A percentile compares a stretch with the other conserved stretches of the same genome.
Evolutionary conservation across 371 early-diverging fungal genomes (phyloP).

Genomic region (Haplosporangium sp.): DNA sequence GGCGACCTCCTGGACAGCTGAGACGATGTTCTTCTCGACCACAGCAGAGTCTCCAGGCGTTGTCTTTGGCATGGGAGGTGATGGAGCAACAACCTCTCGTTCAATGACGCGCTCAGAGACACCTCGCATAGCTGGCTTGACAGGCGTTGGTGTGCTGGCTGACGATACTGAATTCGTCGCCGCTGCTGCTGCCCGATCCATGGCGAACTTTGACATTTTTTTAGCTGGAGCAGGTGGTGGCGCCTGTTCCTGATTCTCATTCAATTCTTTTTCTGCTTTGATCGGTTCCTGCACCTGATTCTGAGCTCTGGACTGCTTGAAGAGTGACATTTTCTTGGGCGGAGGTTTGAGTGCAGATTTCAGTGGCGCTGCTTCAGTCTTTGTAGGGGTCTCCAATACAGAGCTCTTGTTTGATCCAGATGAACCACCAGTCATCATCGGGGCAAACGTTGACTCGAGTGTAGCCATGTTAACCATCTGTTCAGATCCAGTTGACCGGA

Average conservation of each 20-base stretch:
- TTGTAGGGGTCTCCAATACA: background rate
- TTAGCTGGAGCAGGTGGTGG: conserved; percentile 11
- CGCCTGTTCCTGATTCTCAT: background rate
- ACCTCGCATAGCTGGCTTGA: conserved; percentile 16
- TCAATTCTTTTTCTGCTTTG: background rate
- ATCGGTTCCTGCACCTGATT: background rate
- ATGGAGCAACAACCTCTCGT: conserved; percentile 7
- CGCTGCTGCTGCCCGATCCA: conserved; percentile 27
- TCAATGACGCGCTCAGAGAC: conserved; percentile 25
- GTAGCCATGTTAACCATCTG: conserved; percentile 39
- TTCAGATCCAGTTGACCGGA: conserved; percentile 13
- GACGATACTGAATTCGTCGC: conserved; percentile 6
- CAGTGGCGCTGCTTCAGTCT: conserved; percentile 9
- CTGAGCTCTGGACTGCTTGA: conserved; percentile 31
- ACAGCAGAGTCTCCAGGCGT: conserved; percentile 13
- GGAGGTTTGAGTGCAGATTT: conserved; percentile 42
- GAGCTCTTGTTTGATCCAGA: conserved; percentile 1
- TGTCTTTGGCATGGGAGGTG: background rate
- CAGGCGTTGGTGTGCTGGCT: background rate
- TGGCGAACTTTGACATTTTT: conserved; percentile 41
- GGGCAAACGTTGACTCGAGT: conserved; percentile 37
- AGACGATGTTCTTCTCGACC: conserved; percentile 3
- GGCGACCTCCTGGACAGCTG: conserved; percentile 11
- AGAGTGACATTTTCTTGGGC: conserved; percentile 36
- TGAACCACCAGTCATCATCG: conserved; percentile 7